Evolutionary conservation across 768 basidiomycete genomes (phyloP), one percentile per base, ranked within the genome.

Genomic region (Termitomyces sp.): DNA sequence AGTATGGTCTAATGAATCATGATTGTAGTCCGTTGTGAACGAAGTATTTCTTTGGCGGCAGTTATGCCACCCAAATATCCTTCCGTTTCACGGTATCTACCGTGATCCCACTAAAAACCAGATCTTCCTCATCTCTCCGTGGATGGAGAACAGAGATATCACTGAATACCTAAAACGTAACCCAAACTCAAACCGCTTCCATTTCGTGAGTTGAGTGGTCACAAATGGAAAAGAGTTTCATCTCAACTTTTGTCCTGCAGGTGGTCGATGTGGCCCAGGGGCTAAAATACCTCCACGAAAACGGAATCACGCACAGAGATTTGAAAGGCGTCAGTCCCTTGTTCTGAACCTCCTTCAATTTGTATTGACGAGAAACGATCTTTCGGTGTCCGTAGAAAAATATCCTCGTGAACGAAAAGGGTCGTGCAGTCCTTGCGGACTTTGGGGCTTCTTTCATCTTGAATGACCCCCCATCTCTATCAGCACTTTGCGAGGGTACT

Each of bases 121-220:
- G 19, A 19, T 53, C n/a, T 53, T 25, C 11, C 46, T 58, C 29
- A 45, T 58, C 8, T 11, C 57, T 7, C 52, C 52, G 11, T 58
- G 57, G 57, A 58, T 58, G 52, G 31, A 41, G 6, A 47, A 53
- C 8, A 52, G 57, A 16, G 38, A 58, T 37, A 31, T 58, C 10
- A 21, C 25, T 7, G 9, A 41, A 19, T 58, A 53, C 23, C 19
- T 58, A 0, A 34, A 42, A 38, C 19, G 2, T 14, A 38, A 58
- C 5, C 51, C 21, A 6, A 32, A 5, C 8, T 37, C 45, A 5
- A 32, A 29, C 29, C 57, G 57, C 16, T 14, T 8, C 7, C 32
- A 25, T 6, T 2, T 56, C 11, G 55, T 48, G 40, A 56, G 55
- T 34, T 5, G 25, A 41, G 14, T 6, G n/a, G 16, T 14, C 14